Conservation (phyloP, 2,329 filamentous ascomycete genomes). For the Ophiocordyceps unilateralis region DNA sequence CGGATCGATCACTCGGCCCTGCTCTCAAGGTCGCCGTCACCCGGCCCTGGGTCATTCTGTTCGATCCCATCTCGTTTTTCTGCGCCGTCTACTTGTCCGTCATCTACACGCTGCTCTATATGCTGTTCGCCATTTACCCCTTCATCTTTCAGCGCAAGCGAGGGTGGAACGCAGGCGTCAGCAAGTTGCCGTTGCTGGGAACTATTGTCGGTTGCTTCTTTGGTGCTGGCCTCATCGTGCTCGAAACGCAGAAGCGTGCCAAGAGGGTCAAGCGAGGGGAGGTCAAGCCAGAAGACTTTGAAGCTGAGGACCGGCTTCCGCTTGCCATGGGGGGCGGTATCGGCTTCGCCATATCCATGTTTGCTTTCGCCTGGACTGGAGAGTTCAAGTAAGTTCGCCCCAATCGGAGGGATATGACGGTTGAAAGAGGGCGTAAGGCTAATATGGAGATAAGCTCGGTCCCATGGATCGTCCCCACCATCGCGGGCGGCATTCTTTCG, state of each 20-base stretch:
- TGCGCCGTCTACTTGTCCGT: constrained; percentile 47
- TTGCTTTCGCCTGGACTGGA: no score
- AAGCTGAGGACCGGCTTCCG: no score
- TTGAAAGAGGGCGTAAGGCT: no score
- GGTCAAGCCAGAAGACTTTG: no score
- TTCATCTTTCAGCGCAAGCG: constrained; percentile 43
- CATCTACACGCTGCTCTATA: constrained; percentile 35
- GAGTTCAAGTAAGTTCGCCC: no score
- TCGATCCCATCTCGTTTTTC: constrained; percentile 52
- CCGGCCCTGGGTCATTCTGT: constrained; percentile 47
- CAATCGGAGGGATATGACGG: no score
- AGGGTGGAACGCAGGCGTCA: constrained; percentile 40
- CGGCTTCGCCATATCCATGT: no score
- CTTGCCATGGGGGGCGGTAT: no score
- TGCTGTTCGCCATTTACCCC: constrained; percentile 36
- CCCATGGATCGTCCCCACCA: no score
- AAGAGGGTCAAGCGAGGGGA: no score
- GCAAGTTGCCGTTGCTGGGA: constrained; percentile 45
- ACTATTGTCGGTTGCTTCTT: constrained; percentile 44
- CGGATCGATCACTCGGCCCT: constrained; percentile 30
- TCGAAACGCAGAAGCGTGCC: constrained; percentile 45
- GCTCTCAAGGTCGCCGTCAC: constrained; percentile 38
- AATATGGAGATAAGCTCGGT: no score
- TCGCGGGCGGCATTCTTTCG: no score
- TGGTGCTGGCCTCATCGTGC: constrained; percentile 30